phyloP scores from a whole-genome alignment of 106 monocot species.

The Platanthera zijinensis region DNA sequence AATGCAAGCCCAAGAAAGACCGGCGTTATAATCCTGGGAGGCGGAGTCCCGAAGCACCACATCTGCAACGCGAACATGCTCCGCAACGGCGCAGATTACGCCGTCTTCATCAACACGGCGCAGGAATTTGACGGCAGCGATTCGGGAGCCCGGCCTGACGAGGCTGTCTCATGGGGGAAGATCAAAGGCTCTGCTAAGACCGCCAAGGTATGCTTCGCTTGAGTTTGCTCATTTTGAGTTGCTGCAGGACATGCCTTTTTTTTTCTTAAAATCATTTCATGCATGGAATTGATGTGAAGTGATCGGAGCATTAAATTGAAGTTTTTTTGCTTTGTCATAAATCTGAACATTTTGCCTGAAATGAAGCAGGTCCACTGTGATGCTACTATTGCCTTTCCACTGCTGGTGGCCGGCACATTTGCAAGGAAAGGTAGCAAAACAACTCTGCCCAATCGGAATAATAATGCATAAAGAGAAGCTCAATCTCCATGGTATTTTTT shows the following conservation, averaged over 20 bases:
- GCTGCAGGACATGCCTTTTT: no score
- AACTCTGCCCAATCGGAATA: neutral
- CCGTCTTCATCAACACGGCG: conserved; percentile 75
- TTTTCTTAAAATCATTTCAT: no score
- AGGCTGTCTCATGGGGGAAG: conserved; percentile 87
- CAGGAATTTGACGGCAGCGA: conserved; percentile 92
- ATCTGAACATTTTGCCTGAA: neutral
- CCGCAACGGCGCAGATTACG: conserved; percentile 77
- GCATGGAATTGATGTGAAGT: no score
- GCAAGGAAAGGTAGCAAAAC: neutral
- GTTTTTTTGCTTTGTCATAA: no score
- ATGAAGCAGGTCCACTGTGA: conserved; percentile 6
- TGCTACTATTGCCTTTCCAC: conserved; percentile 6
- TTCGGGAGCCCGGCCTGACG: conserved; percentile 81
- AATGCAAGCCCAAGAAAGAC: conserved; percentile 63
- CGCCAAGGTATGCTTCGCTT: conserved; percentile 37
- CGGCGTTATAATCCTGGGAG: conserved; percentile 77
- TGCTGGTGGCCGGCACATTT: conserved; percentile 9
- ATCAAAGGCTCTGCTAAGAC: conserved; percentile 62
- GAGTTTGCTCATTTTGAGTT: no score
- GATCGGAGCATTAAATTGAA: neutral
- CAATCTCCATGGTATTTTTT: neutral
- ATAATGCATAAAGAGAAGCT: neutral
- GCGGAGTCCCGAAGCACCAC: conserved; percentile 80
- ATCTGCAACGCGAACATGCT: conserved; percentile 79